A percentile compares a stretch with the other conserved stretches of the same genome.
Evolutionary conservation across 1,139 yeast species (phyloP).

Genomic region (Candida mesenterica): DNA sequence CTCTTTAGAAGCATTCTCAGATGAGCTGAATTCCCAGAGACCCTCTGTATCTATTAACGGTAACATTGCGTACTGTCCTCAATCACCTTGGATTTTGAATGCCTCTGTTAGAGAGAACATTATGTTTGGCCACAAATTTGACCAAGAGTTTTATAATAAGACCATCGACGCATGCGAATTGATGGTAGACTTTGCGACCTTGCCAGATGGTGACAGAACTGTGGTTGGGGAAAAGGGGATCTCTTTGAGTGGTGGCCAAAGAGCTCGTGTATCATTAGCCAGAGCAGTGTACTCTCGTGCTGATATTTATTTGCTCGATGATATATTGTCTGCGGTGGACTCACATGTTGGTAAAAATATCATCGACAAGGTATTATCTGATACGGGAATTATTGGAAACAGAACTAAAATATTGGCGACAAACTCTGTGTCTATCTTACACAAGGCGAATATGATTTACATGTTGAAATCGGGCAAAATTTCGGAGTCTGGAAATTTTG

Average conservation of each 20-base stretch:
- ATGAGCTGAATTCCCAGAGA: conserved; percentile 5
- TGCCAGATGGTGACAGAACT: conserved; percentile 26
- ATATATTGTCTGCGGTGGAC: conserved; percentile 26
- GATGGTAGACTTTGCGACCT: conserved; percentile 19
- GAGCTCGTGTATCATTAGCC: conserved; percentile 27
- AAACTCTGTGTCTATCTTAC: conserved; percentile 21
- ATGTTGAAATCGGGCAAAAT: conserved; percentile 18
- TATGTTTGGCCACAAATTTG: conserved; percentile 22
- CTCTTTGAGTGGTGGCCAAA: conserved; percentile 27
- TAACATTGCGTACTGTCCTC: conserved; percentile 26
- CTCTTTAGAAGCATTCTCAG: conserved; percentile 9
- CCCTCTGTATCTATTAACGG: conserved; percentile 19
- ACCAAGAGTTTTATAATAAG: conserved; percentile 17
- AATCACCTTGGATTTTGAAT: conserved; percentile 23
- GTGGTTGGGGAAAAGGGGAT: conserved; percentile 29
- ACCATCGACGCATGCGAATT: conserved; percentile 24
- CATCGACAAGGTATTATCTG: conserved; percentile 16
- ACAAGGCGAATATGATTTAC: conserved; percentile 19
- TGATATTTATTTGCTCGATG: conserved; percentile 23
- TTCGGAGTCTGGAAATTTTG: conserved; percentile 17
- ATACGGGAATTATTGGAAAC: conserved; percentile 19
- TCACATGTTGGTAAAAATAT: conserved; percentile 26
- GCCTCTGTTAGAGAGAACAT: conserved; percentile 23
- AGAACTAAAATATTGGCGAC: conserved; percentile 25
- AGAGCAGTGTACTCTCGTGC: conserved; percentile 26